phyloP scores from a whole-genome alignment of 148 eudicot genomes.

The Rhododendron mucronatum region DNA sequence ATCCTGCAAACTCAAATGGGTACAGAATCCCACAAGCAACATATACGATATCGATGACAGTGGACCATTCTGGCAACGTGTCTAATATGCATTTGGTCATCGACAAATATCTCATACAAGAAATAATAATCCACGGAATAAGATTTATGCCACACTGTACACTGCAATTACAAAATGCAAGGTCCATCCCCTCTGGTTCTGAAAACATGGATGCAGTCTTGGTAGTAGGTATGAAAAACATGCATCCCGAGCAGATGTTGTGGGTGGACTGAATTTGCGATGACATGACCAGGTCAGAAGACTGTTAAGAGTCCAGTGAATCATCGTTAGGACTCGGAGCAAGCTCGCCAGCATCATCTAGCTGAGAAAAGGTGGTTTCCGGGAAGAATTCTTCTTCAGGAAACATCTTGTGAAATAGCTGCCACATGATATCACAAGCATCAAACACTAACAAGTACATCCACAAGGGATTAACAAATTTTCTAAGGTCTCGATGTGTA shows the following conservation, averaged over 20 bases:
- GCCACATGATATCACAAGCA: conserved; percentile 16
- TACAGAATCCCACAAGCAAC: neutral
- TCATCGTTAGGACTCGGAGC: conserved; percentile 24
- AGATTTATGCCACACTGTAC: neutral
- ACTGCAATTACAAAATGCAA: neutral
- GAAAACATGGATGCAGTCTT: neutral
- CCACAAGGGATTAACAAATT: neutral
- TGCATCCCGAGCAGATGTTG: neutral
- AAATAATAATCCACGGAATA: neutral
- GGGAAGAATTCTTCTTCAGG: conserved; percentile 70
- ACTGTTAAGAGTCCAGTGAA: conserved; percentile 3
- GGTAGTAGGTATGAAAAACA: neutral
- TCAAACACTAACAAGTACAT: neutral
- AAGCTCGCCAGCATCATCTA: conserved; percentile 24
- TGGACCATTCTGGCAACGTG: neutral
- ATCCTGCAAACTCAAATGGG: too few species aligned
- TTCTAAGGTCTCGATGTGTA: neutral
- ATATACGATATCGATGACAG: neutral
- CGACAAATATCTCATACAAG: neutral
- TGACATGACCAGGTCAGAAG: neutral
- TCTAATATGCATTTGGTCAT: neutral
- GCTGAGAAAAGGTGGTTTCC: conserved; percentile 26
- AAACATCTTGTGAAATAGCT: conserved; percentile 67
- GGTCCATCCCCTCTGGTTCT: neutral
- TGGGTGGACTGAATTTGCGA: neutral